phyloP scores from a whole-genome alignment of 2,329 filamentous ascomycete genomes.

The Macrophomina tecta region DNA sequence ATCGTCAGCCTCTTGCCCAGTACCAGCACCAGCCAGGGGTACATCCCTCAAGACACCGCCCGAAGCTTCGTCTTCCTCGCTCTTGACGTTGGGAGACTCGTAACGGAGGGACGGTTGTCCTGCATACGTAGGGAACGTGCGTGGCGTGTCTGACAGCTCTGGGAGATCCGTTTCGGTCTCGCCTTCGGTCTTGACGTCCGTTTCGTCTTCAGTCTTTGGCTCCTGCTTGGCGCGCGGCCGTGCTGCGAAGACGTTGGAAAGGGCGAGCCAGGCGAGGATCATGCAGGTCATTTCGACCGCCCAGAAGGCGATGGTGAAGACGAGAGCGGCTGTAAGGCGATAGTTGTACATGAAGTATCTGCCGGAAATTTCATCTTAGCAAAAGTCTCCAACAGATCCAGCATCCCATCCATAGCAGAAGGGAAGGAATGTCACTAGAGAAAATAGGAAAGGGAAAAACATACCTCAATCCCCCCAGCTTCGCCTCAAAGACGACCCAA shows the following conservation, averaged over 20 bases:
- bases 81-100: conserved; percentile 36
- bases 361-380: neutral
- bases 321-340: conserved; percentile 70
- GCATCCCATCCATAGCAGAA: no score
- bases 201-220: conserved; percentile 31
- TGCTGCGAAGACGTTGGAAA: conserved; percentile 51
- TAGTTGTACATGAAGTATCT: conserved; percentile 88
- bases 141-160: conserved; percentile 53
- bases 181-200: conserved; percentile 30
- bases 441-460: conserved; percentile 12
- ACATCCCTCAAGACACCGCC: neutral
- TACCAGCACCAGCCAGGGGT: neutral
- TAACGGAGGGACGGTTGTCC: conserved; percentile 51
- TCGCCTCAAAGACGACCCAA: conserved; percentile 72
- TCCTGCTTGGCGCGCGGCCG: neutral
- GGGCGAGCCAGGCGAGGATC: conserved; percentile 66
- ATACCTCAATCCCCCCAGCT: conserved; percentile 72
- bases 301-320: conserved; percentile 79
- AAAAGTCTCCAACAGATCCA: no score
- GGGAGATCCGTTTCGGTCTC: conserved; percentile 35
- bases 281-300: conserved; percentile 72
- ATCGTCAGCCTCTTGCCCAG: conserved; percentile 34
- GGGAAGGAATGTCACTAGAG: no score
- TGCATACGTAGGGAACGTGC: conserved; percentile 56
- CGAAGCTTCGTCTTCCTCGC: conserved; percentile 38